Conservation (phyloP, 305 asterid genomes). For the Petunia hybrid region DNA sequence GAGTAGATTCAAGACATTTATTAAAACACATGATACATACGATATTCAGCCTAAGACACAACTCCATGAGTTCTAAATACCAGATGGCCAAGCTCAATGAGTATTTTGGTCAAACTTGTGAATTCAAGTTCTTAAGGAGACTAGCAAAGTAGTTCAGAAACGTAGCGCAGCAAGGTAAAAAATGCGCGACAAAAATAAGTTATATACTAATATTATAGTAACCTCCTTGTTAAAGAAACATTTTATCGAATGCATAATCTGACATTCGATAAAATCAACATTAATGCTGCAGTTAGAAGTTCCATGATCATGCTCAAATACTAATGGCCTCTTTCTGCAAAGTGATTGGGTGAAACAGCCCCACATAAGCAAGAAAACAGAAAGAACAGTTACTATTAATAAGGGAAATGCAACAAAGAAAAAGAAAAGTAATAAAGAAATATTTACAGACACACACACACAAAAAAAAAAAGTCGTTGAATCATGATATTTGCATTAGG, state of each 20-base stretch:
- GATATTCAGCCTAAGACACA: not conserved
- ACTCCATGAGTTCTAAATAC: not conserved
- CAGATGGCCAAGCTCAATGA: slow-evolving; percentile 1
- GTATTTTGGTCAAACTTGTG: slow-evolving; percentile 23
- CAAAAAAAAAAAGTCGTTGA: too few relatives aligned
- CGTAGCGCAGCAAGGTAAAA: not conserved
- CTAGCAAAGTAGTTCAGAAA: not conserved
- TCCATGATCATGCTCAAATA: slow-evolving; percentile 20
- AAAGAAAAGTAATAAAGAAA: not conserved
- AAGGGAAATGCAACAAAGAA: not conserved
- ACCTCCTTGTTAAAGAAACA: slow-evolving; percentile 9
- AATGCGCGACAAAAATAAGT: slow-evolving; percentile 10
- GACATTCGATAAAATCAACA: slow-evolving; percentile 10
- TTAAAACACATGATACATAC: not conserved
- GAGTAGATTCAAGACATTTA: slow-evolving; percentile 21
- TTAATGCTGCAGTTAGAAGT: not conserved
- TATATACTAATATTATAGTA: slow-evolving; percentile 17
- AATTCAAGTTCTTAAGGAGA: slow-evolving; percentile 15
- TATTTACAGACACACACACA: too few relatives aligned
- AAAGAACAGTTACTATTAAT: not conserved
- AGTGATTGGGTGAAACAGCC: not conserved
- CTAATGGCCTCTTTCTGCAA: slow-evolving; percentile 11
- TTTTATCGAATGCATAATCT: not conserved
- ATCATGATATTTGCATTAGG: too few relatives aligned
- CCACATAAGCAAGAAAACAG: not conserved